phyloP scores from a whole-genome alignment of 768 basidiomycete genomes.

The Lyophyllum decastes region DNA sequence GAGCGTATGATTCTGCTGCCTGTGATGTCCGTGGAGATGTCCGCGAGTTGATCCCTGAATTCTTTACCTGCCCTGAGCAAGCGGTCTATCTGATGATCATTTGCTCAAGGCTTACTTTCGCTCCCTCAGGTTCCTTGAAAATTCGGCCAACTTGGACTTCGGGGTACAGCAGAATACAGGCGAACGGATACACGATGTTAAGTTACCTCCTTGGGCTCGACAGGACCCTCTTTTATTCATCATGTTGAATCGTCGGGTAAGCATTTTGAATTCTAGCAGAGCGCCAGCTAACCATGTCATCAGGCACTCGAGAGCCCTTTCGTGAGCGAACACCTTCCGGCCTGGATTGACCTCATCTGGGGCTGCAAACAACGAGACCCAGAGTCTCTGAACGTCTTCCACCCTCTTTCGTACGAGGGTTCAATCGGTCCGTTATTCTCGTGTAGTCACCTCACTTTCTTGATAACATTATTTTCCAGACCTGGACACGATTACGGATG shows the following conservation, averaged over 20 bases:
- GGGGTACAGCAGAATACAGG: conserved; percentile 72
- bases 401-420: conserved; percentile 92
- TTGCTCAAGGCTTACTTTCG: neutral
- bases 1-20: conserved; percentile 84
- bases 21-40: conserved; percentile 89
- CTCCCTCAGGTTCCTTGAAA: conserved; percentile 74
- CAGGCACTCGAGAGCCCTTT: conserved; percentile 87
- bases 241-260: conserved; percentile 70
- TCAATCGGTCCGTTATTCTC: conserved; percentile 61
- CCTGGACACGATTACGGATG: conserved; percentile 82
- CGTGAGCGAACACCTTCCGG: conserved; percentile 80
- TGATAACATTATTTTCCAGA: conserved; percentile 46
- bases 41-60: conserved; percentile 90
- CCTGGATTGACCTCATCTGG: conserved; percentile 97
- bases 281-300: neutral
- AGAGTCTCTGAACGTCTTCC: conserved; percentile 81
- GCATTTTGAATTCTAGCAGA: conserved; percentile 10
- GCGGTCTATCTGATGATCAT: conserved; percentile 17
- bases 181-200: conserved; percentile 84
- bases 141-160: conserved; percentile 77
- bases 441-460: neutral
- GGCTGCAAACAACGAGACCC: conserved; percentile 82
- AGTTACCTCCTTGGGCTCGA: conserved; percentile 89
- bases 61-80: conserved; percentile 82
- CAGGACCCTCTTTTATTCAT: conserved; percentile 84